Evolutionary conservation across 768 basidiomycete genomes (phyloP).

Genomic region (Phlegmacium glaucopus): DNA sequence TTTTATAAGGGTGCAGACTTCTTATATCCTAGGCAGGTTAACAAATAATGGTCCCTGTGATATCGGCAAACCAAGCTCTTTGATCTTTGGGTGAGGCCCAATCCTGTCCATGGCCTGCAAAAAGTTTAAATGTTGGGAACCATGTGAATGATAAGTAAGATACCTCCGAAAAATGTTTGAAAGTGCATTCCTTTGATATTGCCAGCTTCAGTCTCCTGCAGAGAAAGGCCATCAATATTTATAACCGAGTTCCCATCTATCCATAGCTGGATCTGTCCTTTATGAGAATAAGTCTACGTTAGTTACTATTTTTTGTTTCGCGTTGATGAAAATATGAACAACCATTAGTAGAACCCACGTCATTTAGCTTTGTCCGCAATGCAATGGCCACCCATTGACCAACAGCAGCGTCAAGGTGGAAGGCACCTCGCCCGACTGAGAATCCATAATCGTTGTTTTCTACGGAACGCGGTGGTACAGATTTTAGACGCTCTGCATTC

Average conservation of each 20-base stretch:
- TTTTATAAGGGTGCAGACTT: too few relatives aligned
- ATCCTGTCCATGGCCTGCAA: constrained; percentile 44
- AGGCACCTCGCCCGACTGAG: constrained; percentile 66
- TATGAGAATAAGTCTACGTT: background rate
- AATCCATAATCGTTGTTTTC: constrained; percentile 59
- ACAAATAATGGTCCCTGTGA: constrained; percentile 40
- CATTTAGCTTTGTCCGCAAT: constrained; percentile 69
- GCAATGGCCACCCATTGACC: constrained; percentile 61
- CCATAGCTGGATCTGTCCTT: constrained; percentile 66
- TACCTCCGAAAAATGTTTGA: constrained; percentile 79
- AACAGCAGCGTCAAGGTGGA: constrained; percentile 47
- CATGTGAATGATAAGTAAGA: constrained; percentile 7
- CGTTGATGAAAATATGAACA: constrained; percentile 6
- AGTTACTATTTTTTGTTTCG: background rate
- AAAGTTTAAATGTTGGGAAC: background rate
- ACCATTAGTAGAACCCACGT: constrained; percentile 58
- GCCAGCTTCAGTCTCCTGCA: constrained; percentile 40
- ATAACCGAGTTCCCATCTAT: constrained; percentile 61
- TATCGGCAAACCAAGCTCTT: constrained; percentile 54
- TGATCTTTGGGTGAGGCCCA: constrained; percentile 64
- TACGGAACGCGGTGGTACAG: constrained; percentile 46
- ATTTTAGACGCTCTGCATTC: constrained; percentile 40
- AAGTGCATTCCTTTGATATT: constrained; percentile 68
- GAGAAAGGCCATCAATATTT: constrained; percentile 39
- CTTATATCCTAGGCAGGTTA: background rate